Conservation (phyloP, 2,329 filamentous ascomycete species). For the Aspergillus sojae region DNA sequence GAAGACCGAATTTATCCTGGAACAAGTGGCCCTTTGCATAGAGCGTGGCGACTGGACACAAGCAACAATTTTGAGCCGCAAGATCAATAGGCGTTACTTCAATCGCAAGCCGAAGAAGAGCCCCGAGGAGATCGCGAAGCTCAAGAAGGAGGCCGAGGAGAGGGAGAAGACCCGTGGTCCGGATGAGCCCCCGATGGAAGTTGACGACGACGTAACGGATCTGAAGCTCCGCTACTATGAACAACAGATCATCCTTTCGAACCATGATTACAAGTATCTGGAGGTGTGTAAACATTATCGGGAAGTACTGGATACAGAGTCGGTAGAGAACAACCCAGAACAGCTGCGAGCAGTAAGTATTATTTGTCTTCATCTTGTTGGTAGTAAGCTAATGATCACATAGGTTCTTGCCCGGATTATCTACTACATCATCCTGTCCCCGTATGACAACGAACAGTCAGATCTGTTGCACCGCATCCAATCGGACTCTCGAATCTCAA, state of each 20-base stretch:
- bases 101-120: conserved; percentile 89
- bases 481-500: conserved; percentile 77
- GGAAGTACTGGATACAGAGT: conserved; percentile 93
- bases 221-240: conserved; percentile 95
- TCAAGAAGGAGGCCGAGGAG: conserved; percentile 80
- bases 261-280: conserved; percentile 96
- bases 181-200: conserved; percentile 74
- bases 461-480: conserved; percentile 93
- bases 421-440: conserved; percentile 94
- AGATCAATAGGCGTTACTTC: conserved; percentile 95
- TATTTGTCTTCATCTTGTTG: background rate
- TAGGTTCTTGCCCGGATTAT: conserved; percentile 91
- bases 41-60: conserved; percentile 96
- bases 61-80: conserved; percentile 87
- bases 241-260: conserved; percentile 92
- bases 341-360: conserved; percentile 80
- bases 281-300: conserved; percentile 98
- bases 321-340: conserved; percentile 84
- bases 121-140: conserved; percentile 84
- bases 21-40: conserved; percentile 93
- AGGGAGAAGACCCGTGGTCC: conserved; percentile 73
- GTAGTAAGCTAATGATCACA: conserved; percentile 14
- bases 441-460: conserved; percentile 97
- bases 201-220: conserved; percentile 89
- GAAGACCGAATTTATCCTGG: conserved; percentile 98